Evolutionary conservation across 2,329 filamentous ascomycete genomes (phyloP).

Genomic region (Clonostachys solani): DNA sequence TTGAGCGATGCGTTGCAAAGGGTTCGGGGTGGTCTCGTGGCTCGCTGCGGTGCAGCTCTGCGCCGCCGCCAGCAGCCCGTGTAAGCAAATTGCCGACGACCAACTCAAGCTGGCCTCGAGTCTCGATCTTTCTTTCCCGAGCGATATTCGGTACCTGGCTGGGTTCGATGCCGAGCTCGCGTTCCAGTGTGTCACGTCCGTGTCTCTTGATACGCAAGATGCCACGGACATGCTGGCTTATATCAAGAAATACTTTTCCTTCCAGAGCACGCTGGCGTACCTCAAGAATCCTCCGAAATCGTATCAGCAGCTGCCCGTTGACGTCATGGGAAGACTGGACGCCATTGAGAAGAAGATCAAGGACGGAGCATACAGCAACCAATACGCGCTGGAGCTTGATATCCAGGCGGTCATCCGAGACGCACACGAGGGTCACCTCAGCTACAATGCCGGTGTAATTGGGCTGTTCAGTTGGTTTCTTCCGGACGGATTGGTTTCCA

Average conservation of each 20-base stretch:
- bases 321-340: neutral
- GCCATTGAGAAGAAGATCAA: neutral
- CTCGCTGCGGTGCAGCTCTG: no score
- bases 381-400: no score
- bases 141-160: no score
- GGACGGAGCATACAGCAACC: no score
- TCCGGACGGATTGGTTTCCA: neutral
- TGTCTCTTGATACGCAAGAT: neutral
- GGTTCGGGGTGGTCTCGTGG: no score
- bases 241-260: neutral
- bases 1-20: no score
- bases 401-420: no score
- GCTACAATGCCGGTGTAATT: constrained; percentile 43
- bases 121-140: no score
- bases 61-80: no score
- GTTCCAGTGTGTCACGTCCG: neutral
- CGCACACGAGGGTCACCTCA: constrained; percentile 60
- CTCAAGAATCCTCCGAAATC: neutral
- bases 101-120: no score
- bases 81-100: no score
- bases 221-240: neutral
- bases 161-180: neutral
- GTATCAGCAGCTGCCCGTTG: neutral
- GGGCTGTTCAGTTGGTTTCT: constrained; percentile 9
- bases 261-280: neutral